Base-by-base conservation (phyloP, 768 basidiomycete species). In the Boletus subparvulus region DNA sequence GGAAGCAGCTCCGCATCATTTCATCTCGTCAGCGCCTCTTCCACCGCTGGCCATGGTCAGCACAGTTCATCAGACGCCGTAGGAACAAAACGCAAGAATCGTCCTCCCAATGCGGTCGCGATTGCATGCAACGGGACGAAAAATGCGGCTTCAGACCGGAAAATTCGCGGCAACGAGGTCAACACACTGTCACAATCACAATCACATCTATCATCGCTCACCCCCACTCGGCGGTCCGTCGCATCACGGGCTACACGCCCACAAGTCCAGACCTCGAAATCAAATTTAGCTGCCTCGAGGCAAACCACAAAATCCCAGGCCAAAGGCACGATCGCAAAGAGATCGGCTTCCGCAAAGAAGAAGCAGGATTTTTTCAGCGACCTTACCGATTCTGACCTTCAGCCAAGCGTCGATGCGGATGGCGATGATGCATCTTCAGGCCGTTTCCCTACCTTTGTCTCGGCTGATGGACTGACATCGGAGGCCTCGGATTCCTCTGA, bases 391-490 rank as follows among this genome's bases (percentile, higher is more conserved):
- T 62, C 60, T 61, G 64, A 71, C 59, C 64, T 56, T 73, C 47
- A 70, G 74, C 55, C 69, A 73, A 77, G 71, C 55, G 64, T 72
- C 51, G 74, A 77, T 58, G 65, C 72, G 45, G 66, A 70, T 36
- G 67, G 61, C 14, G 65, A 66, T 44, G 74, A 74, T 51, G 62
- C 52, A 17, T 72, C 67, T 12, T 75, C 75, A 6, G 70, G 63
- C 44, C 75, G 72, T 47, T 84, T 86, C 68, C 87, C 87, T 13
- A 88, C 85, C 24, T 88, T 89, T 67, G 76, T 89, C 28, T 82
- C 85, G 30, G 87, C 87, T 21, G 83, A 84, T 32, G 83, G 75
- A 3, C 63, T 83, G 40, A 80, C 83, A 9, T 80, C 80, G 13
- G 74, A 77, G 19, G 72, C 76, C 9, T 78, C 80, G 3, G 79